phyloP scores from a whole-genome alignment of 1,284 basidiomycete species.

The Sporisorium graminicola region DNA sequence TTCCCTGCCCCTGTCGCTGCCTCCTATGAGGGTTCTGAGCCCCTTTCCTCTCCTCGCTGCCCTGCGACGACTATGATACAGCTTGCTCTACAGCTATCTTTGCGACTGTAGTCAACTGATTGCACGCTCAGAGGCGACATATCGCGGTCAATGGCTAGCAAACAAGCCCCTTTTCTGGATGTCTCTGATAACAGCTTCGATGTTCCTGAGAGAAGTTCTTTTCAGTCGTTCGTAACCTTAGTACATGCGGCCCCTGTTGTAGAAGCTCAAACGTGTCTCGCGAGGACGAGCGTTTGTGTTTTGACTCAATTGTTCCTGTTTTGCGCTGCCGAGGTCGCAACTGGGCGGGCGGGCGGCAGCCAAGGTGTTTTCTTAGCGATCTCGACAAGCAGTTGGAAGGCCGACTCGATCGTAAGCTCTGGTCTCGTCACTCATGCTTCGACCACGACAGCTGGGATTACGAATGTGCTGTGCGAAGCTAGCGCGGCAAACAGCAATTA shows the following conservation, averaged over 20 bases:
- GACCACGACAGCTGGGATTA: too few relatives aligned
- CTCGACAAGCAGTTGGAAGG: background rate
- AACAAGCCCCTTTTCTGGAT: background rate
- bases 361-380: background rate
- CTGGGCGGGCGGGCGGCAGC: background rate
- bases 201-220: slow-evolving; percentile 6
- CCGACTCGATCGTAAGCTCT: background rate
- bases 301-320: background rate
- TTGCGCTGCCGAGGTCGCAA: background rate
- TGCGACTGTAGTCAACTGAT: background rate
- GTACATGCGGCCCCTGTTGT: background rate
- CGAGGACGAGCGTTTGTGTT: background rate
- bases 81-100: background rate
- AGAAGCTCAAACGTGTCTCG: background rate
- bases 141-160: background rate
- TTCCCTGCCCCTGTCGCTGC: background rate
- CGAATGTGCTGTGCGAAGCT: background rate
- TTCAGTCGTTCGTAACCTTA: too few relatives aligned
- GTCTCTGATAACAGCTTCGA: background rate
- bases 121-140: background rate
- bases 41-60: background rate
- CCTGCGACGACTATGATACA: background rate
- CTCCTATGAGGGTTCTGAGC: background rate
- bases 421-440: too few relatives aligned
- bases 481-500: background rate